These are phyloP conservation scores for Citrus inodora DNA, from an alignment of 345 rosid species.

Conservation along the genomic window DNA sequence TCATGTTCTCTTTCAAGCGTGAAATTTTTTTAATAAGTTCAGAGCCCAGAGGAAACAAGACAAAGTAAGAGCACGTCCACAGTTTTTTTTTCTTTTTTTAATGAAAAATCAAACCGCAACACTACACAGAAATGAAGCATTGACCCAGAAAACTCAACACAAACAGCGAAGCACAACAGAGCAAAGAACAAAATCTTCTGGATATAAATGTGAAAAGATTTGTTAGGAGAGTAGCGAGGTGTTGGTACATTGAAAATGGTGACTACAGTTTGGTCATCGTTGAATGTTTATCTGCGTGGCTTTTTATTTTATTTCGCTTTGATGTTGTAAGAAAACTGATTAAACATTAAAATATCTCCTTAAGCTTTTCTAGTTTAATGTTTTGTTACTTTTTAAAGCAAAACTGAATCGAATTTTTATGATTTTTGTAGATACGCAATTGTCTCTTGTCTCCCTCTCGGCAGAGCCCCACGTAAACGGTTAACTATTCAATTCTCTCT, in stretches of 20 bases:
- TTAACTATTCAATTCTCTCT: not conserved
- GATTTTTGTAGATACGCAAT: constrained; percentile 75
- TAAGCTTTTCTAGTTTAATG: constrained; percentile 19
- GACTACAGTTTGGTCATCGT: not conserved
- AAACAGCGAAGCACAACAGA: constrained; percentile 43
- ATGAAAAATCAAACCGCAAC: constrained; percentile 13
- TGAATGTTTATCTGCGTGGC: constrained; percentile 14
- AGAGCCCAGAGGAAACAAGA: constrained; percentile 20
- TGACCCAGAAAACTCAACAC: constrained; percentile 18
- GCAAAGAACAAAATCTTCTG: constrained; percentile 20
- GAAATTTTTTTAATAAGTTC: constrained; percentile 22
- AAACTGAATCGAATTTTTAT: constrained; percentile 69
- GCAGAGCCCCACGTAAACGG: constrained; percentile 20
- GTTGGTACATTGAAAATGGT: constrained; percentile 27
- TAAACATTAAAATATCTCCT: not conserved
- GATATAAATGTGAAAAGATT: constrained; percentile 10
- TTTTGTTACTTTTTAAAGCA: constrained; percentile 41
- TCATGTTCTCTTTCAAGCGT: constrained; percentile 62
- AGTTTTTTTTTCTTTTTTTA: constrained; percentile 16
- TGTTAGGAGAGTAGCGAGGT: constrained; percentile 8
- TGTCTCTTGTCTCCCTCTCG: constrained; percentile 36
- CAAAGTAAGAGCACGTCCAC: constrained; percentile 54
- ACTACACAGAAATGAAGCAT: constrained; percentile 11
- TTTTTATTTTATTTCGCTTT: not conserved
- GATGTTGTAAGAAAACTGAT: not conserved